Base-by-base conservation (phyloP, 2,329 filamentous ascomycete species). In the Ophioceras dolichostomum region DNA sequence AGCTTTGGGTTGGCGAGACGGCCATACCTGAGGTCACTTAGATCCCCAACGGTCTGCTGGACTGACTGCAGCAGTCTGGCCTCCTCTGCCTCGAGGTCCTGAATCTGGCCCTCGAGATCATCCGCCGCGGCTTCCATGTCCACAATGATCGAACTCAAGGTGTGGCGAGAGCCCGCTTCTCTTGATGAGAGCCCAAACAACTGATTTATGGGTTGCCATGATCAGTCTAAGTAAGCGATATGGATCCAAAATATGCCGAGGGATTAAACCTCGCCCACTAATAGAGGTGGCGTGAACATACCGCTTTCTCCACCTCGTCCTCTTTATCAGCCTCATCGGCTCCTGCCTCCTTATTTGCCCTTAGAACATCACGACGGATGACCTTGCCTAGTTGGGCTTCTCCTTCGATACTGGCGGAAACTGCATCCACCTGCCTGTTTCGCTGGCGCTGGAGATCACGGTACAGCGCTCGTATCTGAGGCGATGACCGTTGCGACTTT, bases 1-100 rank as follows among this genome's bases (percentile, higher is more conserved):
- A 88, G 59, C 41, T 75, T 67, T 17, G 67, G 56, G 44, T 83
- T 81, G 26, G 73, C 68, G 40, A 91, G 70, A 39, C 77, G 78
- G 27, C 87, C 86, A 50, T 91, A 89, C 32, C 83, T 76, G 39
- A 94, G 65, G 57, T 93, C 84, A 56, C 85, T 93, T 53, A 94
- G 62, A 34, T 73, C 75, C 22, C 80, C 80, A 13, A 91, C 70
- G 0, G 70, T 79, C 39, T 75, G 68, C 45, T 69, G 68, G 36
- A 91, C 69, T 10, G 74, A 70, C 4, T 69, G 63, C 5, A 82
- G 56, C 3, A 86, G 60, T 2, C 55, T 54, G 1, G 67, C 64
- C 37, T 81, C 75, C 46, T 89, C 79, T 24, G 70, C 62, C 46
- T 84, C 73, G 4, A 88, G 63, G 28, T 62, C 64, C 40, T 67